Percentiles rank a stretch among this genome's conserved stretches.
Conservation (phyloP, 345 rosid genomes). For the Raphanus sativus region DNA sequence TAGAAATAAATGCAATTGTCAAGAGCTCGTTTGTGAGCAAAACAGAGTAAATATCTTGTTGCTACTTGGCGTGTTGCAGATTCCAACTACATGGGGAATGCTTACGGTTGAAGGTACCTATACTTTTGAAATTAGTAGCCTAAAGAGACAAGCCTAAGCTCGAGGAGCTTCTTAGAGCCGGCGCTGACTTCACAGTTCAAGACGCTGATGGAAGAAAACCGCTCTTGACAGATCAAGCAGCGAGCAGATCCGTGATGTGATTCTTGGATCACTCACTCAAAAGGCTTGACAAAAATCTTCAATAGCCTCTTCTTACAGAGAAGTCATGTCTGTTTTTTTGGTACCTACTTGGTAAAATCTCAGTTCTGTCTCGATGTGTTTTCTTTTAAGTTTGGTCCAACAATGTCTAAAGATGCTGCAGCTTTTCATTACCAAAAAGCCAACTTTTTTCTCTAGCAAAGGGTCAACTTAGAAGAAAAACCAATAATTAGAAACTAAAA, state of each 20-base stretch:
- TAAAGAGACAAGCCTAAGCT: conserved; percentile 81
- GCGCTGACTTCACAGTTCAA: conserved; percentile 60
- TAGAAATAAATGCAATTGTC: neutral
- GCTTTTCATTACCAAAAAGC: conserved; percentile 3
- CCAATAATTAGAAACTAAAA: too few relatives aligned
- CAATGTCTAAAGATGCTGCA: neutral
- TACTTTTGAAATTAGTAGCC: conserved; percentile 63
- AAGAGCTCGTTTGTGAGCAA: neutral
- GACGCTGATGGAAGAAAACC: conserved; percentile 75
- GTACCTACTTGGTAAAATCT: neutral
- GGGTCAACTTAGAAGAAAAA: neutral
- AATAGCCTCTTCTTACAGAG: neutral
- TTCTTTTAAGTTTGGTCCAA: conserved; percentile 22
- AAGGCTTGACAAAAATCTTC: conserved; percentile 50
- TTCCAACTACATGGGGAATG: conserved; percentile 92
- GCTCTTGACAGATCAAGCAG: conserved; percentile 61
- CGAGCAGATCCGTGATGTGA: conserved; percentile 58
- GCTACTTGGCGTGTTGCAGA: conserved; percentile 45
- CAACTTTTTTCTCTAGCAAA: conserved; percentile 1
- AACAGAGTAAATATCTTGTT: neutral
- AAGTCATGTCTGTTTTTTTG: conserved; percentile 10
- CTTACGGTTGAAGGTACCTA: conserved; percentile 87
- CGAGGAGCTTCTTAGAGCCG: conserved; percentile 80
- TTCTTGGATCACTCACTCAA: conserved; percentile 54
- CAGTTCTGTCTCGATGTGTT: neutral